phyloP scores from a whole-genome alignment of 2,329 filamentous ascomycete genomes.

The Exophiala dermatitidis region DNA sequence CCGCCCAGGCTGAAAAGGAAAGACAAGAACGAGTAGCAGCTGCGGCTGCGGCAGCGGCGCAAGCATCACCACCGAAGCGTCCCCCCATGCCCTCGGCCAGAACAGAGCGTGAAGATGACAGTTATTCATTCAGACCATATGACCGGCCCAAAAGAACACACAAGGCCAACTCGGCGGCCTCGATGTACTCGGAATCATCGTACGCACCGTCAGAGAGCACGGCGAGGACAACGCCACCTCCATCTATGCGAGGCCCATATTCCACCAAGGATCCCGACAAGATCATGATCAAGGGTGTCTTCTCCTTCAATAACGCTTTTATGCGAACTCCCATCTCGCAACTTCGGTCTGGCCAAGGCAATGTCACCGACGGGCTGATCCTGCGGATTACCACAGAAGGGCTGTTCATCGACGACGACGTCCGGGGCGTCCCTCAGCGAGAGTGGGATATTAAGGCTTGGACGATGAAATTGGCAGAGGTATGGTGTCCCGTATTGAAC shows the following conservation, averaged over 20 bases:
- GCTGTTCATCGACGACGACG: constrained; percentile 93
- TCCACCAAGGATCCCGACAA: constrained; percentile 87
- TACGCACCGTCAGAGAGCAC: constrained; percentile 82
- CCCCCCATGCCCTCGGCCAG: constrained; percentile 34
- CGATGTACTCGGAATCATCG: constrained; percentile 73
- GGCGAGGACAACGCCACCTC: constrained; percentile 72
- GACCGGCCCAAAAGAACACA: constrained; percentile 57
- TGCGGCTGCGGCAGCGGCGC: constrained; percentile 31
- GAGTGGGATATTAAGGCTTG: constrained; percentile 99
- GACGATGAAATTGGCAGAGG: constrained; percentile 89
- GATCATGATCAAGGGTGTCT: constrained; percentile 90
- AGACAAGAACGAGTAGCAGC: constrained; percentile 51
- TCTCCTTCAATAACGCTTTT: constrained; percentile 83
- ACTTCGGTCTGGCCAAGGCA: constrained; percentile 72
- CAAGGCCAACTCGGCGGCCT: constrained; percentile 57
- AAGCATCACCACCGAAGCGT: constrained; percentile 28
- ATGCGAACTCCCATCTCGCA: constrained; percentile 85
- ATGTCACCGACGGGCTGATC: constrained; percentile 86
- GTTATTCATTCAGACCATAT: constrained; percentile 70
- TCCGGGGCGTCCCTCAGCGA: constrained; percentile 81
- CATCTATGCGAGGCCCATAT: constrained; percentile 70
- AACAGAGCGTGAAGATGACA: constrained; percentile 49
- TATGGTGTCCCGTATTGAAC: constrained; percentile 61
- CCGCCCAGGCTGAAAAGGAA: constrained; percentile 24
- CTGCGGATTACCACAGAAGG: constrained; percentile 89